phyloP scores from a whole-genome alignment of 78 protist genomes.

The Cyanophora paradoxa region DNA sequence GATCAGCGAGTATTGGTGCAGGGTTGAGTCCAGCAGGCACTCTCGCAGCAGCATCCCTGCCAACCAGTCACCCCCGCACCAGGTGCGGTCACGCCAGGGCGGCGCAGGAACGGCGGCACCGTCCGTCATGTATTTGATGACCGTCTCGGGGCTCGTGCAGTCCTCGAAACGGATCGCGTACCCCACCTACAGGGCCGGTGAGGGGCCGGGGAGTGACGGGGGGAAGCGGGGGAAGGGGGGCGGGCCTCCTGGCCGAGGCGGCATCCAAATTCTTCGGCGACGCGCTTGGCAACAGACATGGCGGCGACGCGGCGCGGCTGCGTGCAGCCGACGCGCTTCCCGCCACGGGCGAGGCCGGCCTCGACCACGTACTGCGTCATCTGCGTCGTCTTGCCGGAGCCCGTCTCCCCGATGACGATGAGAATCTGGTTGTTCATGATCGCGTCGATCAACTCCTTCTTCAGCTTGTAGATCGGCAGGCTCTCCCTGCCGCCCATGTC shows the following conservation, averaged over 20 bases:
- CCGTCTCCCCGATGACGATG: constrained; percentile 79
- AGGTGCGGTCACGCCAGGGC: too few relatives aligned
- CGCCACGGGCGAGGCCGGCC: too few relatives aligned
- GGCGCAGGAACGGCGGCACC: too few relatives aligned
- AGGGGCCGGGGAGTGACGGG: too few relatives aligned
- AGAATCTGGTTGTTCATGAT: constrained; percentile 32
- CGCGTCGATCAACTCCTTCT: background rate
- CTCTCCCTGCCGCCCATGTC: too few relatives aligned
- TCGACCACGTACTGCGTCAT: constrained; percentile 61
- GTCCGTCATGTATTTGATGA: constrained; percentile 97
- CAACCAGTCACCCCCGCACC: background rate
- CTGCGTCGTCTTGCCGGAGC: constrained; percentile 86
- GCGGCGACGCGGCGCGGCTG: constrained; percentile 99
- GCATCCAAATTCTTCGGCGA: constrained; percentile 97
- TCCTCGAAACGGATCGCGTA: constrained; percentile 98
- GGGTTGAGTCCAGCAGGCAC: constrained; percentile 79
- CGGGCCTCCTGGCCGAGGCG: too few relatives aligned
- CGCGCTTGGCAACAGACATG: constrained; percentile 96
- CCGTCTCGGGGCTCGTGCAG: constrained; percentile 78
- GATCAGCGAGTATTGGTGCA: constrained; percentile 46
- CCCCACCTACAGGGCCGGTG: too few relatives aligned
- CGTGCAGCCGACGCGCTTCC: constrained; percentile 53
- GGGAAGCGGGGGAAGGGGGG: too few relatives aligned
- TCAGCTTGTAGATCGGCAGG: constrained; percentile 46
- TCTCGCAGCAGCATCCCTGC: constrained; percentile 93